phyloP scores from a whole-genome alignment of 1,284 basidiomycete genomes.

The Ganoderma resinaceum region DNA sequence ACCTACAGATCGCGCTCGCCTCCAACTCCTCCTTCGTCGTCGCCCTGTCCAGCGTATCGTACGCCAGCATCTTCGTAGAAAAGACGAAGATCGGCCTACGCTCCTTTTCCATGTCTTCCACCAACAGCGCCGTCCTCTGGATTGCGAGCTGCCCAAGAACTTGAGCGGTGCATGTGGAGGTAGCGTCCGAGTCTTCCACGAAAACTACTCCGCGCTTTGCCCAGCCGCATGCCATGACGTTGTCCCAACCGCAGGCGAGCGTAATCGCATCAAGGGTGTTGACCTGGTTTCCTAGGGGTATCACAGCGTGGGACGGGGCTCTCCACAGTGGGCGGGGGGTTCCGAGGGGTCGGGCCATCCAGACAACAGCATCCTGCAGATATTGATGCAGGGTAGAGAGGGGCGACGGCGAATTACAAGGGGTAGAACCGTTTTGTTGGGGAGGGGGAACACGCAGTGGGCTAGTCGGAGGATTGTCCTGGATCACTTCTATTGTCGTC shows the following conservation, averaged over 20 bases:
- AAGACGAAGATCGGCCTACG: slow-evolving; percentile 33
- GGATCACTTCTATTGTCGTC: background rate
- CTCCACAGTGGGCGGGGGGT: slow-evolving; percentile 33
- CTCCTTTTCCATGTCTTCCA: background rate
- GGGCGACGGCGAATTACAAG: background rate
- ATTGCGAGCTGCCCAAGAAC: slow-evolving; percentile 21
- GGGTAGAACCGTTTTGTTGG: background rate
- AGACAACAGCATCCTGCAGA: slow-evolving; percentile 35
- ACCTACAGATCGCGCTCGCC: slow-evolving; percentile 30
- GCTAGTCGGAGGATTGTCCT: background rate
- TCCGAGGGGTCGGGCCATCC: slow-evolving; percentile 29
- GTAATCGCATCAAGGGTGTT: slow-evolving; percentile 35
- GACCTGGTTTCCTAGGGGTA: slow-evolving; percentile 34
- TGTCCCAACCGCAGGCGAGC: slow-evolving; percentile 35
- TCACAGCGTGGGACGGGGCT: slow-evolving; percentile 29
- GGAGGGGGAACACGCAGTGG: background rate
- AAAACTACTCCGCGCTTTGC: slow-evolving; percentile 37
- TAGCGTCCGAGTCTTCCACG: slow-evolving; percentile 32
- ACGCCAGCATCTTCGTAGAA: slow-evolving; percentile 33
- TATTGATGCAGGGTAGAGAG: slow-evolving; percentile 25
- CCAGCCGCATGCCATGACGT: slow-evolving; percentile 26
- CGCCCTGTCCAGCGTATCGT: slow-evolving; percentile 26
- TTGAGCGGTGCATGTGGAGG: slow-evolving; percentile 16
- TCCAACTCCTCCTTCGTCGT: slow-evolving; percentile 24
- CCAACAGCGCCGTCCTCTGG: slow-evolving; percentile 17